phyloP scores from a whole-genome alignment of 2,329 filamentous ascomycete genomes.

The Chalaropsis ovoidea region DNA sequence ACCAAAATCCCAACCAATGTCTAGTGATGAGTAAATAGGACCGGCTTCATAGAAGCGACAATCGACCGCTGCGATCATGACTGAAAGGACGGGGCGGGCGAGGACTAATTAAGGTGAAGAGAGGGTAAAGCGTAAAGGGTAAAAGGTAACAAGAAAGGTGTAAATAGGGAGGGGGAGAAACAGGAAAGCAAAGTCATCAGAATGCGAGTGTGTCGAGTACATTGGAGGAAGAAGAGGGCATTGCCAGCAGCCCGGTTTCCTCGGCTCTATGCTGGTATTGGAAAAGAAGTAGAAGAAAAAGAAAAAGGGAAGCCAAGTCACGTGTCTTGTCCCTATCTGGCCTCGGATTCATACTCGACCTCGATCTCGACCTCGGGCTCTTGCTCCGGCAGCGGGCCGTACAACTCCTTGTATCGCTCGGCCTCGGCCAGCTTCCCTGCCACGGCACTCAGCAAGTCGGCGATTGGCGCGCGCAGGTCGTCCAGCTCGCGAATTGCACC shows the following conservation, averaged over 20 bases:
- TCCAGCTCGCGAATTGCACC: constrained; percentile 52
- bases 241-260: not conserved
- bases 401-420: constrained; percentile 47
- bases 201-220: not conserved
- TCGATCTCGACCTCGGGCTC: not conserved
- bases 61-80: not conserved
- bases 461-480: constrained; percentile 68
- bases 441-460: constrained; percentile 55
- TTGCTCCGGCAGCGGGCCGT: constrained; percentile 36
- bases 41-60: not conserved
- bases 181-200: not conserved
- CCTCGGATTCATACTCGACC: not conserved
- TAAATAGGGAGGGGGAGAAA: not conserved
- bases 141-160: no score
- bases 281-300: not conserved
- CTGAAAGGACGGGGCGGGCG: not conserved
- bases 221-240: not conserved
- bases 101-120: constrained; percentile 4
- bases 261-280: not conserved
- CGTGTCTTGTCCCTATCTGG: not conserved
- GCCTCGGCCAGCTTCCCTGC: constrained; percentile 54
- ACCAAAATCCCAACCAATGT: constrained; percentile 10
- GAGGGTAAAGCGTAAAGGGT: no score
- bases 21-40: constrained; percentile 4
- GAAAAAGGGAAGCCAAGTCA: not conserved